Conservation (phyloP, 75 land plant species). For the Ceratopteris richardii region DNA sequence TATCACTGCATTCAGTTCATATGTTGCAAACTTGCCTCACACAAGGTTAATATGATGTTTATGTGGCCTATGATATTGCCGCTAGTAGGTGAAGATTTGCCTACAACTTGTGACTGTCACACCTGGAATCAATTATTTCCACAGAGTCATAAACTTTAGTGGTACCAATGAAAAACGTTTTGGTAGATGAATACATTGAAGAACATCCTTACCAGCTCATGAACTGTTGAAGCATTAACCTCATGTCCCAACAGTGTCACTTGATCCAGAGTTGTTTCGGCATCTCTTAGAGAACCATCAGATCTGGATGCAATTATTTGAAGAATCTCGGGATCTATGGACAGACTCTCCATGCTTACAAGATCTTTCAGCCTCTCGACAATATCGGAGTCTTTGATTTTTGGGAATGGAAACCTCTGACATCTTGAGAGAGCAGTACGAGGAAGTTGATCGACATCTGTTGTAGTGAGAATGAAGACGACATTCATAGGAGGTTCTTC, state of each 20-base stretch:
- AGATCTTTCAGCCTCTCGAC: constrained; percentile 24
- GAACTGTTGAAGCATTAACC: constrained; percentile 22
- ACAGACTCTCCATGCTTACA: constrained; percentile 21
- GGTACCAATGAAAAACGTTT: no score
- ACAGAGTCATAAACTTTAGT: no score
- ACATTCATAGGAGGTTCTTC: constrained; percentile 38
- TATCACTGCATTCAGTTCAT: no score
- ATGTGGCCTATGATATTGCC: no score
- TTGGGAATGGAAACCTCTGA: constrained; percentile 39
- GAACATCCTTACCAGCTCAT: constrained; percentile 41
- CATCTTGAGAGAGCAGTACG: constrained; percentile 30
- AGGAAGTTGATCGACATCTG: constrained; percentile 36
- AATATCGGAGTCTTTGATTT: constrained; percentile 35
- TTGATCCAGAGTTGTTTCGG: constrained; percentile 41
- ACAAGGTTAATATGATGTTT: no score
- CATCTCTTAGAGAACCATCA: constrained; percentile 48
- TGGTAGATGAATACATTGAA: no score
- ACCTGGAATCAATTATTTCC: no score
- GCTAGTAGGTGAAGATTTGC: no score
- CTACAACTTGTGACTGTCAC: no score
- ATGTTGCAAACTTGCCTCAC: no score
- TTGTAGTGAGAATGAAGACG: constrained; percentile 42
- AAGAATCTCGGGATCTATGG: constrained; percentile 28
- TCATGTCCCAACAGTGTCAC: constrained; percentile 32
- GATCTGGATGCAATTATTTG: constrained; percentile 29